These are phyloP conservation scores for Domatiomyces catenatus DNA, from an alignment of 2,329 filamentous ascomycete genomes.

Conservation along the genomic window DNA sequence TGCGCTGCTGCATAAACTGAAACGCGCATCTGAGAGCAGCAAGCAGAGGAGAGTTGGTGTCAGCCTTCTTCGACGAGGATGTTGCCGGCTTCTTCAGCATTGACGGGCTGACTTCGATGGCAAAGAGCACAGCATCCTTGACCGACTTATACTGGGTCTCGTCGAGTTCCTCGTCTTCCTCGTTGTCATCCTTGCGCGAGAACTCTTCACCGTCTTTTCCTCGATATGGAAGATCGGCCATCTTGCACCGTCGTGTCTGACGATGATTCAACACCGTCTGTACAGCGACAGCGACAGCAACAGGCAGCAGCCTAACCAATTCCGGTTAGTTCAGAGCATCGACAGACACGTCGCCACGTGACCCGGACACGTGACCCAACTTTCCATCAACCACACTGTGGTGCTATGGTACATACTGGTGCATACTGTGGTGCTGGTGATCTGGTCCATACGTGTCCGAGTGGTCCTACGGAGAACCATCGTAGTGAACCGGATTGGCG, in stretches of 20 bases:
- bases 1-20: conserved; percentile 91
- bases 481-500: too few species aligned
- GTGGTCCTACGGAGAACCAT: too few species aligned
- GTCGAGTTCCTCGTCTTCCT: conserved; percentile 34
- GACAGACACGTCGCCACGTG: not conserved
- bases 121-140: conserved; percentile 96
- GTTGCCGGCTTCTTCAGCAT: conserved; percentile 60
- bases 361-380: too few species aligned
- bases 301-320: not conserved
- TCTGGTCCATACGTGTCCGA: too few species aligned
- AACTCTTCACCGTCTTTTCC: conserved; percentile 21
- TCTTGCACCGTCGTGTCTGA: conserved; percentile 1
- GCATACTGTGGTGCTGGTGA: too few species aligned
- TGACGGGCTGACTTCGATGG: conserved; percentile 76
- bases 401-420: too few species aligned
- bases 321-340: not conserved
- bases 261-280: too few species aligned
- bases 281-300: too few species aligned
- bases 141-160: conserved; percentile 62
- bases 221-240: conserved; percentile 14
- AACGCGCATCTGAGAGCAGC: conserved; percentile 90
- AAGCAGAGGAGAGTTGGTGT: conserved; percentile 60
- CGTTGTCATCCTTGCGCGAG: conserved; percentile 27
- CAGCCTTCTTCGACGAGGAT: conserved; percentile 56
- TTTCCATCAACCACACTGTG: too few species aligned